Base-by-base conservation (phyloP, 177 flowering plant genomes). In the Vitis hybrid region DNA sequence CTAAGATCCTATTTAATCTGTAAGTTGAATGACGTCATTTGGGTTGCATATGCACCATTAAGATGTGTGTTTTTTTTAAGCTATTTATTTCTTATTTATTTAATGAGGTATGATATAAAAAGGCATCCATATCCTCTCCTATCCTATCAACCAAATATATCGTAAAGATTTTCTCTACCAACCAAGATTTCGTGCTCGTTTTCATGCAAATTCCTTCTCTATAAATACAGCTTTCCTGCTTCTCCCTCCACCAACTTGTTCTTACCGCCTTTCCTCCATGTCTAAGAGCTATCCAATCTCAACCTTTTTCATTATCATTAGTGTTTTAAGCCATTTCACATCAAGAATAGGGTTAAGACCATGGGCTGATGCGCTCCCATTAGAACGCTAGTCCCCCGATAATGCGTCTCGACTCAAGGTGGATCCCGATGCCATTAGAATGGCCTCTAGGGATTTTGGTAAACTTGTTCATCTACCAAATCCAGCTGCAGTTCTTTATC, bases 381-480 rank as follows among this genome's bases (percentile, higher is more conserved):
- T 31, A 3, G 69, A 70, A n/a, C 77, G 84, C 26, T 65, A 66
- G 8, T n/a, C 77, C 7, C 78, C 75, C 0, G 77, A 82, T 49
- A 70, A 79, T 10, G 77, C 80, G 87, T 22, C 26, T 22, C 26
- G 26, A 22, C 26, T 22, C 26, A 22, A 3, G 26, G 26, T 22
- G 26, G 26, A 88, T 26, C 16, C 76, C 0, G 67, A 67, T 0
- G 33, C 86, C 1, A 70, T 82, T 1, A 65, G 5, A 48, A 1
- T 26, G 6, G 90, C 86, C 21, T 81, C 97, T 0, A 64, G 56
- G 3, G 96, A 92, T 68, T 92, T 73, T 39, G 98, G 98, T 31
- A 76, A 80, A 12, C 68, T 84, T 1, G 72, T 73, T 2, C 77
- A 57, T 45, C 55, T 65, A 1, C 65, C 10, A 4, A 22, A 22